Conservation (phyloP, 495 filamentous ascomycete species). For the Aspergillus sparsus region DNA sequence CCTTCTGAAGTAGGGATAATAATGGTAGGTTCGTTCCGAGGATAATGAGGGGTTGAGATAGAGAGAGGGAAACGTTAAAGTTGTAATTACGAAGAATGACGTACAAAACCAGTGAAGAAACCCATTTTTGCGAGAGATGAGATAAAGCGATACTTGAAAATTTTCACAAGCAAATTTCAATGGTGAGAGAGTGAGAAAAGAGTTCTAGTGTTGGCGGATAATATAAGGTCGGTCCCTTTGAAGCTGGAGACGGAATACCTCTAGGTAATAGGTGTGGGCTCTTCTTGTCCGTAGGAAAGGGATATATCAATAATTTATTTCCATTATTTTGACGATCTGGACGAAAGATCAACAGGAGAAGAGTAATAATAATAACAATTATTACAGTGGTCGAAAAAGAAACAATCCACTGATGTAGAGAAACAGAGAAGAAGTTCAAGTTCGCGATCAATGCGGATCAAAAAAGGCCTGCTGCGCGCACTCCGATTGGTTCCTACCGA, state of each 20-base stretch:
- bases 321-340: too few species aligned
- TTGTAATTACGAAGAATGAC: conserved; percentile 28
- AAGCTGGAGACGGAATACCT: not conserved
- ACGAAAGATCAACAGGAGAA: too few species aligned
- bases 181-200: not conserved
- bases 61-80: conserved; percentile 15
- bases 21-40: too few species aligned
- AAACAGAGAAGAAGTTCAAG: not conserved
- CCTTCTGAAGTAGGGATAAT: too few species aligned
- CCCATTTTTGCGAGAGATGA: conserved; percentile 55
- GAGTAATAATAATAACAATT: too few species aligned
- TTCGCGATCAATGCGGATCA: conserved; percentile 22
- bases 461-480: conserved; percentile 32
- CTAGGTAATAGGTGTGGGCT: too few species aligned
- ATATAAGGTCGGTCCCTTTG: not conserved
- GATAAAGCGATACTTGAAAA: not conserved
- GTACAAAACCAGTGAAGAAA: conserved; percentile 80
- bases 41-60: not conserved
- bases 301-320: too few species aligned
- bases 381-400: not conserved
- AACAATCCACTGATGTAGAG: not conserved
- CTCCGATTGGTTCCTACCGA: conserved; percentile 46
- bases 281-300: too few species aligned
- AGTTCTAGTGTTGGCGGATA: not conserved
- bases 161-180: not conserved